phyloP scores from a whole-genome alignment of 2,329 filamentous ascomycete genomes.

The Fusarium sp. region DNA sequence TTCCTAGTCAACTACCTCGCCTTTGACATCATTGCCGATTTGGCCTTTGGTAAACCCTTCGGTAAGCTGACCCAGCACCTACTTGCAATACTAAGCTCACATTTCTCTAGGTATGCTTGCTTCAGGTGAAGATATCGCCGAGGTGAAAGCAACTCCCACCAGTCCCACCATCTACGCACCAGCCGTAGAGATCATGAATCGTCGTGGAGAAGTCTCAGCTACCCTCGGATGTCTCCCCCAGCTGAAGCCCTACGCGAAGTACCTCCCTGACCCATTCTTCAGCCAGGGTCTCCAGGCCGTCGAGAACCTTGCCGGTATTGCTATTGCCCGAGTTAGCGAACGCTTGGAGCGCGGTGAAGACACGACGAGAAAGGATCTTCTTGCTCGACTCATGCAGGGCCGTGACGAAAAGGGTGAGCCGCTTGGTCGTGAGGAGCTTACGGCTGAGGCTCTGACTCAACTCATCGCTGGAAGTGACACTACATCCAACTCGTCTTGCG shows the following conservation, averaged over 20 bases:
- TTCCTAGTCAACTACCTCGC: conserved; percentile 60
- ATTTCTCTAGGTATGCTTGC: conserved; percentile 70
- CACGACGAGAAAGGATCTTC: conserved; percentile 78
- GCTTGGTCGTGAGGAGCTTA: conserved; percentile 82
- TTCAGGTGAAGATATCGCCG: conserved; percentile 78
- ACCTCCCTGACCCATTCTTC: conserved; percentile 86
- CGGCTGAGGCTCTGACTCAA: conserved; percentile 88
- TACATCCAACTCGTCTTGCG: conserved; percentile 83
- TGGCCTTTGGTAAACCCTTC: conserved; percentile 64
- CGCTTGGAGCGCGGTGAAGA: conserved; percentile 73
- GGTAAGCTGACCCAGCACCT: conserved; percentile 18
- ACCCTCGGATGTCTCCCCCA: conserved; percentile 79
- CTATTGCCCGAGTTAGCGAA: conserved; percentile 81
- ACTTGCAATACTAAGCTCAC: accelerated
- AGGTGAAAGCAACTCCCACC: conserved; percentile 72
- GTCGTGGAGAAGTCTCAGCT: conserved; percentile 85
- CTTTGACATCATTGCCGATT: conserved; percentile 60
- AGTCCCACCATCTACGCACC: conserved; percentile 74
- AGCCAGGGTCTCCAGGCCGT: conserved; percentile 78
- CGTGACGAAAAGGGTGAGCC: conserved; percentile 82
- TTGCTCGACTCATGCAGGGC: conserved; percentile 86
- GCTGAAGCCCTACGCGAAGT: conserved; percentile 83
- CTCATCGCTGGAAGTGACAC: conserved; percentile 84
- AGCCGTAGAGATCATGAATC: conserved; percentile 91
- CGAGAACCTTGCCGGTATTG: conserved; percentile 85